These are phyloP conservation scores for Penicillium mononematosum DNA, from an alignment of 495 filamentous ascomycete genomes.

Conservation along the genomic window DNA sequence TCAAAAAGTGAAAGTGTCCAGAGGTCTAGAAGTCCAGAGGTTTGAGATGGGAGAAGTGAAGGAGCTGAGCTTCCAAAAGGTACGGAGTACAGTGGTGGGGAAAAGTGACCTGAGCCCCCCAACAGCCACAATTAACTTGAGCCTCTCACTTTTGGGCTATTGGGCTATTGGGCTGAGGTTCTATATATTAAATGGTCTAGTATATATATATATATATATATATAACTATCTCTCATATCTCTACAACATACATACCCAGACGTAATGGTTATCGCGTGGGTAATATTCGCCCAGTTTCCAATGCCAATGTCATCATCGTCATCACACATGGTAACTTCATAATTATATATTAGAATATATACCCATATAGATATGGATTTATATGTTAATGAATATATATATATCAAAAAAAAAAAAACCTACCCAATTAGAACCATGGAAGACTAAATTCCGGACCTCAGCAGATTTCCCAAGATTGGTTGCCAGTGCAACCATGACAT, in stretches of 20 bases:
- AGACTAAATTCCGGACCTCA: neutral
- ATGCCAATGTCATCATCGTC: constrained; percentile 16
- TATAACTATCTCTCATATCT: neutral
- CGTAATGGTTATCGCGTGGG: neutral
- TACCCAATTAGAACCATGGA: constrained; percentile 10
- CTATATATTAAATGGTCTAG: neutral
- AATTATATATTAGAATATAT: too few species aligned
- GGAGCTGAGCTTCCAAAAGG: constrained; percentile 9
- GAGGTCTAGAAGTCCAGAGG: neutral
- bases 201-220: too few species aligned
- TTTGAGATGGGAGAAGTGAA: constrained; percentile 4
- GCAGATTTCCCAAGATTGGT: constrained; percentile 13
- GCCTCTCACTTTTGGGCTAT: neutral
- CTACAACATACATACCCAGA: neutral
- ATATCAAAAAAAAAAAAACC: too few species aligned
- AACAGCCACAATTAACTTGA: neutral
- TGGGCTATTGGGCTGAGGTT: neutral
- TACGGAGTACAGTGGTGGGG: constrained; percentile 1
- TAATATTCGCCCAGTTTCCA: neutral
- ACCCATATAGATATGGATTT: too few species aligned
- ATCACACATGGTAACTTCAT: constrained; percentile 5
- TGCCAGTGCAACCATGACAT: constrained; percentile 29
- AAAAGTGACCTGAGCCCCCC: constrained; percentile 11
- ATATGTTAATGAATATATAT: too few species aligned
- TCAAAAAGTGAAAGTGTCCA: neutral